Evolutionary conservation across 2,329 filamentous ascomycete species (phyloP).

Genomic region (Paecilomyces variotii): DNA sequence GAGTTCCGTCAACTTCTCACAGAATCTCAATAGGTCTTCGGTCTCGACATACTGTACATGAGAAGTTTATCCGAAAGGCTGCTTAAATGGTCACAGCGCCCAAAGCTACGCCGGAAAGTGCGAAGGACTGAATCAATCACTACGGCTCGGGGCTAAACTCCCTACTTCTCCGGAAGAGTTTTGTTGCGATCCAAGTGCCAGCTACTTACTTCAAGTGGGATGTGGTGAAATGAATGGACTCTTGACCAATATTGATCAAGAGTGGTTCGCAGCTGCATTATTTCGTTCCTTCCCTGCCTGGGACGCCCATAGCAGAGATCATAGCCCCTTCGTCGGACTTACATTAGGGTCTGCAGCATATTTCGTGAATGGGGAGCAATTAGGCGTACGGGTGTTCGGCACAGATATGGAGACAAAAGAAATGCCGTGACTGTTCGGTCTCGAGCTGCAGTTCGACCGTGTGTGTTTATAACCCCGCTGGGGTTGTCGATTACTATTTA

Average conservation of each 20-base stretch:
- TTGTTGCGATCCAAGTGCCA: conserved; percentile 38
- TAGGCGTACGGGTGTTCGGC: conserved; percentile 46
- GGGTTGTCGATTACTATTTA: conserved; percentile 12
- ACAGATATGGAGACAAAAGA: conserved; percentile 27
- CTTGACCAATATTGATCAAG: conserved; percentile 47
- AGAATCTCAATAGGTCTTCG: not conserved
- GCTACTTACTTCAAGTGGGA: conserved; percentile 47
- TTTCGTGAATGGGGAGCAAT: conserved; percentile 36
- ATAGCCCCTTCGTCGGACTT: conserved; percentile 48
- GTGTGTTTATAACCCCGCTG: conserved; percentile 10
- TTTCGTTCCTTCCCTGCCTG: conserved; percentile 53
- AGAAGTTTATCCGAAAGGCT: not conserved
- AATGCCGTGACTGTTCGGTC: conserved; percentile 8
- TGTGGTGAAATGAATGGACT: conserved; percentile 49
- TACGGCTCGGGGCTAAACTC: conserved; percentile 54
- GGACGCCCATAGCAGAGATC: conserved; percentile 52
- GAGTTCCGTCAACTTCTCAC: not conserved
- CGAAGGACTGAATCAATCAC: conserved; percentile 46
- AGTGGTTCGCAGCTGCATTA: conserved; percentile 47
- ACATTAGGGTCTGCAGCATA: conserved; percentile 45
- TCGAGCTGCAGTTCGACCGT: conserved; percentile 10
- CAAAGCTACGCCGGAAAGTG: conserved; percentile 33
- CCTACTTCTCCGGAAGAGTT: conserved; percentile 45
- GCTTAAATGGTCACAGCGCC: no score
- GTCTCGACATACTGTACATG: not conserved